Percentiles rank a stretch among this genome's conserved stretches.
Evolutionary conservation across 352 stramenopile species (phyloP).

Genomic region (Phytophthora megakarya): DNA sequence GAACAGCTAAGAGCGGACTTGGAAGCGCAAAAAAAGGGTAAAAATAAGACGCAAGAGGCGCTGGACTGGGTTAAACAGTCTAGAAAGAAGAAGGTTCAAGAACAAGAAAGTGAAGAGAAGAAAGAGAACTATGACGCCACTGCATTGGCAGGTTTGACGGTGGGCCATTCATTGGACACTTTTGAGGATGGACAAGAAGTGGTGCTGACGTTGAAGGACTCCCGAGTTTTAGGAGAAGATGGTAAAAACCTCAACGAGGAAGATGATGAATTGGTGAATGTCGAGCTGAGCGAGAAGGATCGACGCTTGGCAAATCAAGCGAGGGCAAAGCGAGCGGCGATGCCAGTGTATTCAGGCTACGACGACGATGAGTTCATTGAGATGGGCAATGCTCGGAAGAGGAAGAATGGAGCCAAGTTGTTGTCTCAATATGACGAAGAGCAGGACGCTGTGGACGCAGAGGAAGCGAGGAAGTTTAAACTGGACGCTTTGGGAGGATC

Average conservation of each 20-base stretch:
- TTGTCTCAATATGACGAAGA: constrained; percentile 92
- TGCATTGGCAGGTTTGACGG: constrained; percentile 89
- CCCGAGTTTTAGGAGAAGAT: constrained; percentile 80
- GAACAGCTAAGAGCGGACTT: constrained; percentile 59
- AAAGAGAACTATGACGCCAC: constrained; percentile 57
- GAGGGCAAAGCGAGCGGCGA: constrained; percentile 45
- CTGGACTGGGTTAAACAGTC: constrained; percentile 81
- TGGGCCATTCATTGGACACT: constrained; percentile 84
- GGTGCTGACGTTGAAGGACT: constrained; percentile 95
- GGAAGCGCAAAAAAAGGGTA: constrained; percentile 7
- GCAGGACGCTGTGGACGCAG: constrained; percentile 46
- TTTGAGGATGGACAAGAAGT: constrained; percentile 93
- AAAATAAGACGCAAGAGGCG: constrained; percentile 38
- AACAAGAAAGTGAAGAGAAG: constrained; percentile 25
- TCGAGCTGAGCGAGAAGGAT: constrained; percentile 80
- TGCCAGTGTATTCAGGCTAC: constrained; percentile 93
- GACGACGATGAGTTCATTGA: constrained; percentile 98
- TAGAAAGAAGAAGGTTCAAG: constrained; percentile 16
- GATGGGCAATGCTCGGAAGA: constrained; percentile 49
- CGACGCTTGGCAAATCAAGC: constrained; percentile 48
- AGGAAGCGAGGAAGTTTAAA: constrained; percentile 59
- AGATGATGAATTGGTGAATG: constrained; percentile 86
- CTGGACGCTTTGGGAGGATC: constrained; percentile 51
- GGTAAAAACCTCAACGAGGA: constrained; percentile 83
- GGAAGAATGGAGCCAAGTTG: constrained; percentile 49